These are phyloP conservation scores for Stemphylium vesicarium DNA, from an alignment of 2,329 filamentous ascomycete species.

Conservation along the genomic window DNA sequence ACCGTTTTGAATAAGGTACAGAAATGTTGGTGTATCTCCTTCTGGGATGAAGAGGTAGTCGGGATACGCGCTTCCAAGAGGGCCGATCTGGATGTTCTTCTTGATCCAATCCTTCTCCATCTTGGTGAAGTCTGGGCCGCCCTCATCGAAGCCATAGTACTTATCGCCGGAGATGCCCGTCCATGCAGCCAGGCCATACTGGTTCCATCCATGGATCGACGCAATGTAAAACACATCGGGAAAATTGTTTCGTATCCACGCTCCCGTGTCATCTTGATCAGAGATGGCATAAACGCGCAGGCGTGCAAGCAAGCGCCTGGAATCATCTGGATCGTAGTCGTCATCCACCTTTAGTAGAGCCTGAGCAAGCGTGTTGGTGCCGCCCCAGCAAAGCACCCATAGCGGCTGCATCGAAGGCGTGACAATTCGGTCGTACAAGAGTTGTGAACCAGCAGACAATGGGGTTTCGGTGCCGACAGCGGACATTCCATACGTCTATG, in stretches of 20 bases:
- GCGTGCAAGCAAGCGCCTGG: conserved; percentile 40
- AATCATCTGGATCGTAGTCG: conserved; percentile 41
- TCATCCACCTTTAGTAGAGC: conserved; percentile 52
- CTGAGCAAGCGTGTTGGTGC: conserved; percentile 60
- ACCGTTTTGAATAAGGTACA: conserved; percentile 59
- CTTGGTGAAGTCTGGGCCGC: conserved; percentile 57
- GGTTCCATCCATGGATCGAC: conserved; percentile 63
- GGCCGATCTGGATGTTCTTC: conserved; percentile 60
- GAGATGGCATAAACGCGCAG: conserved; percentile 57
- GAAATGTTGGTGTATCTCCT: conserved; percentile 60
- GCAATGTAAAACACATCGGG: conserved; percentile 64
- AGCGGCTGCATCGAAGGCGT: conserved; percentile 52
- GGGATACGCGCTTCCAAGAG: conserved; percentile 51
- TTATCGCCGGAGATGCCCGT: conserved; percentile 61
- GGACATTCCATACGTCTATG: conserved; percentile 49
- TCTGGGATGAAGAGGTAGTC: conserved; percentile 61
- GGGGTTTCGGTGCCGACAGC: conserved; percentile 40
- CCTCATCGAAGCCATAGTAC: conserved; percentile 56
- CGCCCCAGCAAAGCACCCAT: conserved; percentile 62
- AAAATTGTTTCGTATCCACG: conserved; percentile 62
- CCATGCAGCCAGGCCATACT: conserved; percentile 63
- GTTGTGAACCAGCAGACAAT: conserved; percentile 53
- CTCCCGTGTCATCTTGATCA: conserved; percentile 64
- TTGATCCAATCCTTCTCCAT: conserved; percentile 61
- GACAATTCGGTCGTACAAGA: conserved; percentile 54